Percentiles rank a stretch among this genome's conserved stretches.
Conservation (phyloP, 2,329 filamentous ascomycete genomes). For the Xylariaceae sp. region DNA sequence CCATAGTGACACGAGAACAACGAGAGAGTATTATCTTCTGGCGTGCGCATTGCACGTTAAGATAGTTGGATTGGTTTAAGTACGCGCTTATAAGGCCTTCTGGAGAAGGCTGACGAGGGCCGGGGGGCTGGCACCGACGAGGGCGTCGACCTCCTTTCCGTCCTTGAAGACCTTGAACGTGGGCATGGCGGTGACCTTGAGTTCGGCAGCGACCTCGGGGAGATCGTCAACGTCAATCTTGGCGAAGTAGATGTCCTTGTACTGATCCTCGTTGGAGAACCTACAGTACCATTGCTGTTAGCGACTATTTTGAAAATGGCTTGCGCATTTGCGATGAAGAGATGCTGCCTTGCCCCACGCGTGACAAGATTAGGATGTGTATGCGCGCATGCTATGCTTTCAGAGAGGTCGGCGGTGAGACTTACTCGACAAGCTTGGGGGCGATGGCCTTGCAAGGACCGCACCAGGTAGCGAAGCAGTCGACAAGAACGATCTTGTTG, state of each 20-base stretch:
- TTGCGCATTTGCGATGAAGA: too few species aligned
- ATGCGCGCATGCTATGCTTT: not conserved
- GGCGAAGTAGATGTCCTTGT: slow-evolving; percentile 66
- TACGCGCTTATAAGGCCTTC: slow-evolving; percentile 16
- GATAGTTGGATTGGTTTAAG: too few species aligned
- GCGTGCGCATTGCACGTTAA: too few species aligned
- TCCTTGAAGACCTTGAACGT: slow-evolving; percentile 84
- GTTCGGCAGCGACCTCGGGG: slow-evolving; percentile 68
- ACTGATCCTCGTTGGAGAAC: slow-evolving; percentile 53
- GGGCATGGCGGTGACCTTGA: slow-evolving; percentile 86
- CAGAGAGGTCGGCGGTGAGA: not conserved
- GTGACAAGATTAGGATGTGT: not conserved
- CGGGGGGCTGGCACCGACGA: slow-evolving; percentile 77
- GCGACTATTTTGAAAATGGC: not conserved
- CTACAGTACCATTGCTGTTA: slow-evolving; percentile 33
- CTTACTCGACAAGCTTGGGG: slow-evolving; percentile 66
- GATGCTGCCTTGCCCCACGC: too few species aligned
- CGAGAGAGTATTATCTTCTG: too few species aligned
- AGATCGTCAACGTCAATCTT: slow-evolving; percentile 90
- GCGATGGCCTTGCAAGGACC: slow-evolving; percentile 91
- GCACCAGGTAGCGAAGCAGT: slow-evolving; percentile 89
- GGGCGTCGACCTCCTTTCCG: slow-evolving; percentile 65
- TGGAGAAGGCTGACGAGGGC: slow-evolving; percentile 52
- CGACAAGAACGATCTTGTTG: slow-evolving; percentile 67
- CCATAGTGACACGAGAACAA: too few species aligned